Evolutionary conservation across 768 basidiomycete species (phyloP).

Genomic region (Agaricus bisporus): DNA sequence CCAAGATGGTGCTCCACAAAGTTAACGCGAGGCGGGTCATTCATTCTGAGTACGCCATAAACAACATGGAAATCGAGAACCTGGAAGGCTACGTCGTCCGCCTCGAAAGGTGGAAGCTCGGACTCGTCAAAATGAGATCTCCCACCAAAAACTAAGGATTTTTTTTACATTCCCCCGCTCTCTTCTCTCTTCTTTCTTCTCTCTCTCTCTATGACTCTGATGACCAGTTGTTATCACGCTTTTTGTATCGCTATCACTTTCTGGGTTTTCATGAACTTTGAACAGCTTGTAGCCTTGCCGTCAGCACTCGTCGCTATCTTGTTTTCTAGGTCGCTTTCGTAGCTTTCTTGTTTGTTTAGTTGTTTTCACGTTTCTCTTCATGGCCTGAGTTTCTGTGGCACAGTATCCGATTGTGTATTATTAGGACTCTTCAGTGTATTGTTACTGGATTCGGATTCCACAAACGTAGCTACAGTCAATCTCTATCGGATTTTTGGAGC

Average conservation of each 20-base stretch:
- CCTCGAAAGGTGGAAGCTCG: conserved; percentile 49
- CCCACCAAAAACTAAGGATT: not conserved
- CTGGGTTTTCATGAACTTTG: not conserved
- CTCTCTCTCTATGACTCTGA: not conserved
- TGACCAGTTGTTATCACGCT: not conserved
- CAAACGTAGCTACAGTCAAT: conserved; percentile 1
- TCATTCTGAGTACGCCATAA: conserved; percentile 60
- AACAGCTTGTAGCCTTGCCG: conserved; percentile 1
- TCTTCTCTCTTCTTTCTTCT: too few relatives aligned
- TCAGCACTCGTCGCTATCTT: conserved; percentile 2
- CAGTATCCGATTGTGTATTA: conserved; percentile 4
- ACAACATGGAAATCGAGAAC: conserved; percentile 63
- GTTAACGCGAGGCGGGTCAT: conserved; percentile 67
- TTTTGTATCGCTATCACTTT: conserved; percentile 6
- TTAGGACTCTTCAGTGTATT: conserved; percentile 3
- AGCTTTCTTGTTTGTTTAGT: not conserved
- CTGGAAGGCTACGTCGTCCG: conserved; percentile 54
- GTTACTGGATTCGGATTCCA: conserved; percentile 1
- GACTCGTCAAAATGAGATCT: conserved; percentile 29
- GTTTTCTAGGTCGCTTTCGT: conserved; percentile 3
- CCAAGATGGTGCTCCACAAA: conserved; percentile 54
- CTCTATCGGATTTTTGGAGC: not conserved
- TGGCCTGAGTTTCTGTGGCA: not conserved
- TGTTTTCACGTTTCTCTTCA: not conserved
- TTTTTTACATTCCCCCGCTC: not conserved